phyloP scores from a whole-genome alignment of 805 yeast genomes.

The Priceomyces carsonii region DNA sequence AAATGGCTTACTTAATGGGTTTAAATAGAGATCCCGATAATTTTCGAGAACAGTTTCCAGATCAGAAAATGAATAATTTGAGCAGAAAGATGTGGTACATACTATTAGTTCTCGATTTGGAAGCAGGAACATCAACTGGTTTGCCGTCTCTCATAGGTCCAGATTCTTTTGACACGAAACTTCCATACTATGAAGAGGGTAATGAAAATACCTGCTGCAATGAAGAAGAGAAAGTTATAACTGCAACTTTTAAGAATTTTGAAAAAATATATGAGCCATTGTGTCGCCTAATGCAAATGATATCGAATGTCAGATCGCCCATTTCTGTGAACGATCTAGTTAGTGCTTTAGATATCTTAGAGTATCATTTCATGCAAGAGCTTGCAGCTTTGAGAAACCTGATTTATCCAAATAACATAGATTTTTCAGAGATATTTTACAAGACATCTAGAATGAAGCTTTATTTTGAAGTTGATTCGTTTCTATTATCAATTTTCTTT shows the following conservation, averaged over 20 bases:
- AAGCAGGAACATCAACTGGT: conserved; percentile 21
- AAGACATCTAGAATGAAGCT: conserved; percentile 15
- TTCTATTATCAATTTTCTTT: conserved; percentile 21
- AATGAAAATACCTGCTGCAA: conserved; percentile 26
- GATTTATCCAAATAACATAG: conserved; percentile 1
- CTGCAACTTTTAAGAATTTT: conserved; percentile 13
- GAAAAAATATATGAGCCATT: conserved; percentile 11
- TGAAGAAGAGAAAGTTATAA: conserved; percentile 30
- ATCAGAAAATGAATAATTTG: conserved; percentile 18
- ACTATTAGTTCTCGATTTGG: conserved; percentile 19
- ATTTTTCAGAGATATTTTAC: conserved; percentile 1
- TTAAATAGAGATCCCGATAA: conserved; percentile 66
- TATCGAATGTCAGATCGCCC: conserved; percentile 16
- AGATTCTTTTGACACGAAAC: conserved; percentile 20
- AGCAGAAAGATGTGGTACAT: conserved; percentile 30
- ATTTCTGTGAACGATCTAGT: conserved; percentile 17
- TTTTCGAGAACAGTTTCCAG: conserved; percentile 25
- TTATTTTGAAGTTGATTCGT: conserved; percentile 18
- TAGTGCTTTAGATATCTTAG: conserved; percentile 12
- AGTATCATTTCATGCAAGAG: conserved; percentile 10
- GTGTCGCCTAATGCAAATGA: conserved; percentile 11
- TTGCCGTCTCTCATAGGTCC: conserved; percentile 22
- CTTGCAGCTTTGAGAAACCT: conserved; percentile 5
- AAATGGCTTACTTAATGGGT: conserved; percentile 69
- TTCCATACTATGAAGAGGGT: conserved; percentile 28